Evolutionary conservation across 1,139 yeast species (phyloP).

Genomic region (Lodderomyces metapsilosis): DNA sequence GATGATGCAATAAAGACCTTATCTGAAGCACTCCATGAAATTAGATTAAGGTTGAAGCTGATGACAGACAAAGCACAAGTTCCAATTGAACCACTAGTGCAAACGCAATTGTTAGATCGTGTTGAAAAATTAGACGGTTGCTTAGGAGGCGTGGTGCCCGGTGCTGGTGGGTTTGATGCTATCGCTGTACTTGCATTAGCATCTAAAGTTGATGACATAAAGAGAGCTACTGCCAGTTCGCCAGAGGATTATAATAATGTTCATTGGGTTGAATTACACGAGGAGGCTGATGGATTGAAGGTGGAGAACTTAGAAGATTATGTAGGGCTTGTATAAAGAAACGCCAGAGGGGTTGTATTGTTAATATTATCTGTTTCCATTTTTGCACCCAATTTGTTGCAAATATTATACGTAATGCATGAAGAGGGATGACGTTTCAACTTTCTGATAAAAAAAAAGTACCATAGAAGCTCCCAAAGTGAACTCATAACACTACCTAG

Average conservation of each 20-base stretch:
- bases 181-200: constrained; percentile 67
- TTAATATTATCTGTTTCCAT: too few species aligned
- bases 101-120: constrained; percentile 66
- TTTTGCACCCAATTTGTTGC: background rate
- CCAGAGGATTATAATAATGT: constrained; percentile 40
- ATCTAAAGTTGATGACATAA: constrained; percentile 38
- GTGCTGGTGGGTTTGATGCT: constrained; percentile 98
- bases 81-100: constrained; percentile 81
- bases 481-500: too few species aligned
- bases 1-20: background rate
- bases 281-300: constrained; percentile 55
- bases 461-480: too few species aligned
- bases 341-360: too few species aligned
- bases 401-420: too few species aligned
- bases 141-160: constrained; percentile 93
- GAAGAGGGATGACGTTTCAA: too few species aligned
- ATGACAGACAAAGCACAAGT: constrained; percentile 72
- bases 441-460: background rate
- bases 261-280: constrained; percentile 63
- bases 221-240: constrained; percentile 24
- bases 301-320: constrained; percentile 34
- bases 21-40: constrained; percentile 16
- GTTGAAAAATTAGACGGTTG: constrained; percentile 67
- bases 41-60: constrained; percentile 54
- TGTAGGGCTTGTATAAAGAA: constrained; percentile 18